Evolutionary conservation across 1,284 basidiomycete genomes (phyloP), one percentile per base, ranked within the genome.

Genomic region (Omphalotus olearius): DNA sequence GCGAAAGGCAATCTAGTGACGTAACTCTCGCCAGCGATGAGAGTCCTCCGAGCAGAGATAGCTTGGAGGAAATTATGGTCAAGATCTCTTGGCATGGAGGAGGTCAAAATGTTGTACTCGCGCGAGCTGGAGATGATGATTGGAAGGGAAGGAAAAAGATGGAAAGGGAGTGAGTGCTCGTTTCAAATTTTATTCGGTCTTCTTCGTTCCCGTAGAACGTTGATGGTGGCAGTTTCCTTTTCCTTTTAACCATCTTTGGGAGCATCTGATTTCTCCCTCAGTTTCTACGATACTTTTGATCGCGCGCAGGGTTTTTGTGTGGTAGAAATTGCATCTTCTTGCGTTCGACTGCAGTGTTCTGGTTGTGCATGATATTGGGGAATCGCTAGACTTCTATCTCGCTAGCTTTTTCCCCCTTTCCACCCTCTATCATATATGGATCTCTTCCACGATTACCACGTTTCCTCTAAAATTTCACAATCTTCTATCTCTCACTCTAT

Each of bases 71-170:
- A 23, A 40, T 16, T 20, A 97, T 52, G 18, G 73, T 81, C 44
- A 78, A 71, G 59, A 82, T 91, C 55, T 69, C 70, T 4, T 90
- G 86, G 85, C 71, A 69, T 54, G 82, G 79, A 16, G 74, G 76
- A 4, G 88, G 81, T 6, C 78, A 72, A 54, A 71, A 73, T 17
- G 85, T 90, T 23, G 59, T 75, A 18, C 74, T 90, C 33, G 79
- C 83, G 13, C 74, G 85, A 51, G 84, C 86, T 16, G 84, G 84
- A 4, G 84, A 88, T 60, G 75, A 83, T 50, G 79, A 85, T 56
- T 88, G 86, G 86, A 82, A 82, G 57, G 83, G 82, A 18, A 70
- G 81, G 10, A 74, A 75, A 51, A 64, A 64, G 23, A 85, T 88
- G 86, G 73, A 78, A 53, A 69, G 71, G 59, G 80, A 83, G 83